These are phyloP conservation scores for Pseudotsuga menziesii DNA, from an alignment of 75 land plant species.

Conservation along the genomic window DNA sequence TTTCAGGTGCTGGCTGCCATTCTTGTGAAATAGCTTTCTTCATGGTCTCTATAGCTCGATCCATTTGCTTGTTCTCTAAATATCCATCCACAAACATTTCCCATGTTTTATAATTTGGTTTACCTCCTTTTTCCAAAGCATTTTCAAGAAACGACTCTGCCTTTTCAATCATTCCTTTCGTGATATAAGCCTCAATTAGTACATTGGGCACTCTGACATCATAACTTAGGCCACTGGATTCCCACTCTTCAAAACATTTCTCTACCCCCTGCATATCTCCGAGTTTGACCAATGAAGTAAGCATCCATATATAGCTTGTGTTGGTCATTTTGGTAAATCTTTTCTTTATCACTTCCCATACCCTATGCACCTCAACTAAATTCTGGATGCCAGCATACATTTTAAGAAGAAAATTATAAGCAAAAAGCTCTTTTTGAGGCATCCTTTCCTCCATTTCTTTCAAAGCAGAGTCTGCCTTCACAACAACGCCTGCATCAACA, in stretches of 20 bases:
- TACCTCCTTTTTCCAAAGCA: conserved; percentile 14
- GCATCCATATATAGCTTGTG: conserved; percentile 38
- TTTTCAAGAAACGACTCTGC: conserved; percentile 24
- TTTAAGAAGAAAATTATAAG: conserved; percentile 36
- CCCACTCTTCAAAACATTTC: conserved; percentile 35
- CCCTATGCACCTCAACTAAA: conserved; percentile 24
- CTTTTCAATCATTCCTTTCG: conserved; percentile 28
- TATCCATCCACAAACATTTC: conserved; percentile 41
- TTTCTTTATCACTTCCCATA: conserved; percentile 29
- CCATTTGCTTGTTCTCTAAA: conserved; percentile 22
- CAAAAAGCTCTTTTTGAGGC: conserved; percentile 8
- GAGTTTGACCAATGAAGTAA: conserved; percentile 44
- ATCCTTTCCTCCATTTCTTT: conserved; percentile 31
- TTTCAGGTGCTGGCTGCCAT: conserved; percentile 43
- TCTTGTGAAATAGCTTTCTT: conserved; percentile 30
- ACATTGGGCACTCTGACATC: conserved; percentile 36
- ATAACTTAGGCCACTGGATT: conserved; percentile 17
- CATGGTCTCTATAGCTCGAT: conserved; percentile 23
- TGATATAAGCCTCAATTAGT: conserved; percentile 27
- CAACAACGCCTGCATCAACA: conserved; percentile 25
- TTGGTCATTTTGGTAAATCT: conserved; percentile 17
- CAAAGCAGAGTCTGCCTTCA: conserved; percentile 44
- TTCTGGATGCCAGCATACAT: conserved; percentile 31
- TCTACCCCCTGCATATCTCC: conserved; percentile 29
- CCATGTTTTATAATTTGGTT: conserved; percentile 12